Evolutionary conservation across 805 yeast genomes (phyloP), one percentile per base, ranked within the genome.

Genomic region (Barnettozyma siamensis): DNA sequence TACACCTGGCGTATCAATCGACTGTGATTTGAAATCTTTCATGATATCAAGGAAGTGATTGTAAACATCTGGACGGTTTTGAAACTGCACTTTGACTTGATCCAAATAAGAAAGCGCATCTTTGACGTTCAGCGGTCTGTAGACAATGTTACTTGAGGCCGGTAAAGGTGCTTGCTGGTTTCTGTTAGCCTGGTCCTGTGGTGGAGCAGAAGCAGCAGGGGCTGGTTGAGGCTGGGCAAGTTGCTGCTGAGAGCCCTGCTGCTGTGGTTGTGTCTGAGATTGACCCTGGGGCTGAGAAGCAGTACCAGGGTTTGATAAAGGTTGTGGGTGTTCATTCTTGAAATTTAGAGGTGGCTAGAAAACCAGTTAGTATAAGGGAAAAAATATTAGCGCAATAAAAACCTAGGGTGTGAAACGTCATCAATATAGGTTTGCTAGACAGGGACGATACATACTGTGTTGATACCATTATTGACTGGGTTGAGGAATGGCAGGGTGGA

Each of bases 1-100:
- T 23, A 93, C 99, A 28, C 98, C 99, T 0, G 98, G 99, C 0
- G 99, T 93, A 62, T 93, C 98, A 54, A 93, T 89, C 46, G 79
- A 78, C 67, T 91, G 97, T 40, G 94, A 83, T 69, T 94, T 94
- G 69, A 93, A 94, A 60, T 94, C 99, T 68, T 94, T 94, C 99
- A 93, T 93, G 49, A 93, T 91, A 60, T 93, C 99, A 57, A 93
- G 72, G 57, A 94, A 93, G 62, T 86, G 88, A 63, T 93, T 93
- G 70, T 93, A 93, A 33, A 93, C 95, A 55, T 89, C 97, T 0
- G 98, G 94, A 65, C 91, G 95, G 50, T 80, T 76, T 62, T 77
- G 83, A 64, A 93, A 93, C 61, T 89, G 97, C 37, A 83, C 75
- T 64, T 93, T 93, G 39, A 93, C 99, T 64, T 89, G 96, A 60